Evolutionary conservation across 805 yeast genomes (phyloP), one percentile per base, ranked within the genome.

Genomic region (Candida pseudofarinosa): DNA sequence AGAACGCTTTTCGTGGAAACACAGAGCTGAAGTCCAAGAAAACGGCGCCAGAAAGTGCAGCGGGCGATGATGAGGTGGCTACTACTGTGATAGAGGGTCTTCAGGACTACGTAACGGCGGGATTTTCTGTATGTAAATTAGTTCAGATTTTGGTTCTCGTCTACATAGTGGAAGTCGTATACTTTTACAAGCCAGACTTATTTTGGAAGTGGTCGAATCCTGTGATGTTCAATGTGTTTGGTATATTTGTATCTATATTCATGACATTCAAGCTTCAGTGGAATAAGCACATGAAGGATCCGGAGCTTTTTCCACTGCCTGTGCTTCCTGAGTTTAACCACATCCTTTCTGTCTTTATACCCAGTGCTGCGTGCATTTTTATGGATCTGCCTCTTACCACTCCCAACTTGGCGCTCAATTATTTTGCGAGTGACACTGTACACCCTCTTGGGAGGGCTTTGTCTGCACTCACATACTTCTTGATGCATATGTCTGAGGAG

Each of bases 91-190:
- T 53, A 48, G 48, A 51, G 12, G 28, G 10, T 7, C 46, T 56
- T 14, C 76, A 71, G 45, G 76, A 71, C 41, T 67, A 62, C 41
- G 50, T 69, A 35, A 69, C 69, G 43, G 66, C 58, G 4, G 50
- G 63, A 31, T 45, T 70, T 54, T 52, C 53, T 12, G 50, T 61
- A 31, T 37, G 58, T n/a, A 60, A 54, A 35, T 60, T 62, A 40
- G 56, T 63, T 5, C 71, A 71, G 47, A 8, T 65, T 32, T 46
- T 69, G 46, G 54, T 60, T 23, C 42, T 65, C 26, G 45, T 50
- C 7, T 71, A 62, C 48, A 23, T 63, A 13, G 19, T 51, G 20
- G 66, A 71, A 48, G 52, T 70, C 14, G 42, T 59, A 23, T 68
- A 65, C 45, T 41, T 60, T 4, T 46, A 49, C n/a, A 43, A 52